Conservation (phyloP, 192 early-diverging fungal species). For the Backusella tuberculispora region DNA sequence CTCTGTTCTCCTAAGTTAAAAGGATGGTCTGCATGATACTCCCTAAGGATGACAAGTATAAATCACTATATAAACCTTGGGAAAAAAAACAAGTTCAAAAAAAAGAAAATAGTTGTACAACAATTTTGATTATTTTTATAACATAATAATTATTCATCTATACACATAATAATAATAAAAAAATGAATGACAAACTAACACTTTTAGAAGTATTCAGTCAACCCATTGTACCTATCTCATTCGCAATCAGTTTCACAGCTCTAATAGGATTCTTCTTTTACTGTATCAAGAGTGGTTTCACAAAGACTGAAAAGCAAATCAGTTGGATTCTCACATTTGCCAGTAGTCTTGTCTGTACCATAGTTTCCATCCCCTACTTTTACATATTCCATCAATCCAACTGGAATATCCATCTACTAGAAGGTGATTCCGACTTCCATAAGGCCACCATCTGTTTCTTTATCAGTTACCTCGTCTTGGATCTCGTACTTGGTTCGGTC, state of each 20-base stretch:
- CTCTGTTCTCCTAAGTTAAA: too few species aligned
- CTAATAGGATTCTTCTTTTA: conserved; percentile 21
- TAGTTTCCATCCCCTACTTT: conserved; percentile 33
- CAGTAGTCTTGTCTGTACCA: conserved; percentile 32
- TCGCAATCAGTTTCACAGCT: conserved; percentile 1
- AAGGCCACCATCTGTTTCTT: conserved; percentile 56
- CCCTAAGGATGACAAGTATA: too few species aligned
- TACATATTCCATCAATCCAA: conserved; percentile 27
- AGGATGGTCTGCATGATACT: too few species aligned
- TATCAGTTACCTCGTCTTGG: conserved; percentile 53
- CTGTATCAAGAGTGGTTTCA: conserved; percentile 20
- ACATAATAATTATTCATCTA: background rate
- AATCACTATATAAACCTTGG: too few species aligned
- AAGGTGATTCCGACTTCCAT: conserved; percentile 26
- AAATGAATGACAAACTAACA: conserved; percentile 19
- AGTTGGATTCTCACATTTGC: conserved; percentile 39
- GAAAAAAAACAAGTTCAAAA: too few species aligned
- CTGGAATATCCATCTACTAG: conserved; percentile 29
- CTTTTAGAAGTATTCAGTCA: conserved; percentile 20
- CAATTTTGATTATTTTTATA: background rate
- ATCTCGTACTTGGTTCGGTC: conserved; percentile 55
- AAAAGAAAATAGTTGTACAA: background rate
- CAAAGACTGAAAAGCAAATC: conserved; percentile 35
- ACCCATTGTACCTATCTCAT: conserved; percentile 23
- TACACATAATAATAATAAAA: background rate